A percentile compares a stretch with the other conserved stretches of the same genome.
These are phyloP conservation scores for Turritis glabra DNA, from an alignment of 345 rosid genomes.

Conservation along the genomic window DNA sequence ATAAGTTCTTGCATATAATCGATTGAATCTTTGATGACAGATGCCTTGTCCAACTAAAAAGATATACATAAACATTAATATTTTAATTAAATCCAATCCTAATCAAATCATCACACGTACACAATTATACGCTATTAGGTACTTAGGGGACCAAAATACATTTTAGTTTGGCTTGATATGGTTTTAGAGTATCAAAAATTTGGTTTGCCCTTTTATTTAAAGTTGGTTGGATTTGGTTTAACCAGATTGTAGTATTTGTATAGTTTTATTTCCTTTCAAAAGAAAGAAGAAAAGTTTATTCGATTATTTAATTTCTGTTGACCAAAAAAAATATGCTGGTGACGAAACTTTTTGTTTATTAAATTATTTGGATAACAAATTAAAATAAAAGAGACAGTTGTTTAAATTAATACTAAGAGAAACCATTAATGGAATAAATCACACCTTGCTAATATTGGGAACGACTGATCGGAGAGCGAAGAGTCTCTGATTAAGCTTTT, in stretches of 20 bases:
- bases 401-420: conserved; percentile 2
- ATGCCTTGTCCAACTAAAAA: conserved; percentile 90
- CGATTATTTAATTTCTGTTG: conserved; percentile 16
- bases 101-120: not conserved
- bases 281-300: not conserved
- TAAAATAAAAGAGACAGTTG: conserved; percentile 7
- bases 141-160: conserved; percentile 1
- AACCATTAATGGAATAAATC: conserved; percentile 16
- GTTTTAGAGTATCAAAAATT: not conserved
- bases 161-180: conserved; percentile 16
- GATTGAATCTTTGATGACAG: conserved; percentile 86
- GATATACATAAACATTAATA: not conserved
- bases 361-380: not conserved
- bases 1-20: conserved; percentile 79
- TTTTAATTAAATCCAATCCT: not conserved
- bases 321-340: conserved; percentile 1
- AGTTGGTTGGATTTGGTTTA: conserved; percentile 33
- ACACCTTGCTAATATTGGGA: conserved; percentile 50
- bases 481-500: conserved; percentile 83
- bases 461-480: conserved; percentile 90
- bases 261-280: not conserved
- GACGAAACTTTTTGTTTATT: conserved; percentile 2
- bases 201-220: not conserved
- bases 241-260: not conserved
- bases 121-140: not conserved